These are phyloP conservation scores for Boletus sp. DNA, from an alignment of 1,284 basidiomycete species.

Conservation along the genomic window DNA sequence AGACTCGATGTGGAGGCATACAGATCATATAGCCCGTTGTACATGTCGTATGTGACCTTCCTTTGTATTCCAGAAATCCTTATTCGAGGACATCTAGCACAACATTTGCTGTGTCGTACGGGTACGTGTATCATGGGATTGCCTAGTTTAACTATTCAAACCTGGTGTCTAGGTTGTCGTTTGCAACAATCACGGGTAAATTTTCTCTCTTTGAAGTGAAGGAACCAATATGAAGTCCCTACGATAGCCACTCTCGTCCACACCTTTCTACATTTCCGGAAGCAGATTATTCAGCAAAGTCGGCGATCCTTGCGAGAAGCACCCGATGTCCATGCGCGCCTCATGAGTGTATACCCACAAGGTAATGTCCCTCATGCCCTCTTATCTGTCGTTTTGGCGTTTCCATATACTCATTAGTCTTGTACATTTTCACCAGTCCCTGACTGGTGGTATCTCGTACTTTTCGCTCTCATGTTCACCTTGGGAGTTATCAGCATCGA, in stretches of 20 bases:
- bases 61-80: neutral
- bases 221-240: neutral
- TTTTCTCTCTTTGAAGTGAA: neutral
- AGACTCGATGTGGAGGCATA: conserved; percentile 61
- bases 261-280: conserved; percentile 66
- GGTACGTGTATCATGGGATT: conserved; percentile 16
- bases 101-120: conserved; percentile 60
- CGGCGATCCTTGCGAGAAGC: conserved; percentile 56
- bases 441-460: conserved; percentile 39
- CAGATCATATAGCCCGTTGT: conserved; percentile 69
- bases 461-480: conserved; percentile 46
- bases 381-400: neutral
- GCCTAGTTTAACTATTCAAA: neutral
- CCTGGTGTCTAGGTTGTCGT: conserved; percentile 42
- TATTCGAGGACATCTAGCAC: conserved; percentile 34
- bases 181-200: conserved; percentile 60
- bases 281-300: conserved; percentile 55
- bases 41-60: conserved; percentile 48
- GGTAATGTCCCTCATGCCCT: conserved; percentile 27
- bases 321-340: conserved; percentile 68
- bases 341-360: conserved; percentile 70
- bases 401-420: neutral
- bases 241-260: conserved; percentile 61
- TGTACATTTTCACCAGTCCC: conserved; percentile 28
- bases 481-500: conserved; percentile 63